phyloP scores from a whole-genome alignment of 805 yeast species.

The Nakazawaea pomicola region DNA sequence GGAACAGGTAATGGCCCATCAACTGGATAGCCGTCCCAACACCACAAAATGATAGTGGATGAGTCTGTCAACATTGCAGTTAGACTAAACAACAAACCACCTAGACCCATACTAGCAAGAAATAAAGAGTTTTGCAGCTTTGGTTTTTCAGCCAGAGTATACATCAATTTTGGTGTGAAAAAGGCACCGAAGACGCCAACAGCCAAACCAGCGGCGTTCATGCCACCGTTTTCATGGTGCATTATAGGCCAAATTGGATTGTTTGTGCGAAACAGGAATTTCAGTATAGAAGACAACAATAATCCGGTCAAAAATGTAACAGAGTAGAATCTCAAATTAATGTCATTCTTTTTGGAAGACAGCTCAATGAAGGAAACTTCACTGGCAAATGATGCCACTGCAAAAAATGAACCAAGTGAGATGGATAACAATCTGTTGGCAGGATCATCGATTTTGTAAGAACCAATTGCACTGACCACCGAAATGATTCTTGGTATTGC shows the following conservation, averaged over 20 bases:
- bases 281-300: slow-evolving; percentile 65
- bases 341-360: slow-evolving; percentile 14
- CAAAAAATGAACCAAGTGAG: slow-evolving; percentile 63
- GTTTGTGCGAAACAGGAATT: slow-evolving; percentile 73
- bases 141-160: not conserved
- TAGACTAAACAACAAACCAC: slow-evolving; percentile 65
- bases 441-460: slow-evolving; percentile 67
- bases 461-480: slow-evolving; percentile 66
- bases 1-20: slow-evolving; percentile 84
- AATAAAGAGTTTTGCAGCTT: slow-evolving; percentile 36
- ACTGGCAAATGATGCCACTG: slow-evolving; percentile 50
- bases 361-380: slow-evolving; percentile 42
- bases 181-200: slow-evolving; percentile 61
- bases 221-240: slow-evolving; percentile 82
- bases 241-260: slow-evolving; percentile 97
- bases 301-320: slow-evolving; percentile 68
- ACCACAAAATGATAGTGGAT: slow-evolving; percentile 84
- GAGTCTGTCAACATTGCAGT: slow-evolving; percentile 80
- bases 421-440: slow-evolving; percentile 60
- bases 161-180: slow-evolving; percentile 42
- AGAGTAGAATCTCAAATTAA: slow-evolving; percentile 35
- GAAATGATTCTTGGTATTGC: slow-evolving; percentile 49
- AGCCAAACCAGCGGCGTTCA: slow-evolving; percentile 63
- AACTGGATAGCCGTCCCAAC: slow-evolving; percentile 95
- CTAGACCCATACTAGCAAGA: slow-evolving; percentile 64